Percentiles rank a stretch among this genome's conserved stretches.
Conservation (phyloP, 345 rosid genomes). For the Salix udensis region DNA sequence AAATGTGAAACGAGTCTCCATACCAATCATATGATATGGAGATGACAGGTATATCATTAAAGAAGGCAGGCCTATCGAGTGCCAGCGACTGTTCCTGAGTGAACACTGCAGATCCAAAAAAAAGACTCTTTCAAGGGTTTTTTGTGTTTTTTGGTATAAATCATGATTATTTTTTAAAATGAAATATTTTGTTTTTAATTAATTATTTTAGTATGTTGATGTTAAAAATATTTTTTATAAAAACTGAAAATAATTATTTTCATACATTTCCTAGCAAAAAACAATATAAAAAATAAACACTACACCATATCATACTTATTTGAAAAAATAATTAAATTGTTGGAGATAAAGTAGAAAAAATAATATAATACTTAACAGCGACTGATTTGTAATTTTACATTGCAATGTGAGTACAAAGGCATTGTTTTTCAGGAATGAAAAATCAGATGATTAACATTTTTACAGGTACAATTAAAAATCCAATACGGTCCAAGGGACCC, state of each 20-base stretch:
- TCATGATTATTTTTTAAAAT: background rate
- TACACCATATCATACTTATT: too few species aligned
- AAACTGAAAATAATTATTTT: background rate
- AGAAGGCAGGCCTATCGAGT: slow-evolving; percentile 88
- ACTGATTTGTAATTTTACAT: background rate
- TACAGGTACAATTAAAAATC: slow-evolving; percentile 3
- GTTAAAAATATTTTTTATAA: background rate
- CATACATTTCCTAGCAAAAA: too few species aligned
- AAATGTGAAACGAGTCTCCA: background rate
- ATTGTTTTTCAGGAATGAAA: background rate
- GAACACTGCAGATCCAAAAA: slow-evolving; percentile 48
- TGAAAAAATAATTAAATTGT: too few species aligned
- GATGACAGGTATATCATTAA: slow-evolving; percentile 26
- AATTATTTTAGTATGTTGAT: accelerated
- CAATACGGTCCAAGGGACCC: too few species aligned
- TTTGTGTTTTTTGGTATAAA: too few species aligned
- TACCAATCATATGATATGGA: slow-evolving; percentile 83
- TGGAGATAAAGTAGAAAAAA: too few species aligned
- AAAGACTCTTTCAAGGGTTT: too few species aligned
- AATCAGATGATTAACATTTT: background rate
- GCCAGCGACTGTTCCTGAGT: slow-evolving; percentile 96
- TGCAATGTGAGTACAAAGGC: background rate
- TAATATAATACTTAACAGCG: background rate
- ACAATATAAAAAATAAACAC: too few species aligned
- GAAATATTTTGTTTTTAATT: background rate